Conservation (phyloP, 1,139 yeast species). For the Kurtzmaniella natalensis region DNA sequence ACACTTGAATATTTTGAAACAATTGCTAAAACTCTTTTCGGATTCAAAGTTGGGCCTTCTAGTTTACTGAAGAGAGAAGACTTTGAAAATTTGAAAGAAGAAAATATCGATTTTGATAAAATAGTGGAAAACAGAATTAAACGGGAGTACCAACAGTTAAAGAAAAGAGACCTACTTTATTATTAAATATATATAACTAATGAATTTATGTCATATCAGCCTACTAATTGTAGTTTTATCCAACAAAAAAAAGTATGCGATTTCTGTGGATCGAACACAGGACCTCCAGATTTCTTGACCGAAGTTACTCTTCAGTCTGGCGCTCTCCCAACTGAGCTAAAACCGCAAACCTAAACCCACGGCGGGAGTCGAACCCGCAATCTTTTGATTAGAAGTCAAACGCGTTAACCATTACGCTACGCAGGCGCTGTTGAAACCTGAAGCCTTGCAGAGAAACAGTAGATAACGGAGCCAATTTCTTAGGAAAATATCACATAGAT, state of each 20-base stretch:
- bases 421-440: conserved; percentile 29
- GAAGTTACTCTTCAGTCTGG: conserved; percentile 45
- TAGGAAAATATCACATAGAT: no score
- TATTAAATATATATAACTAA: no score
- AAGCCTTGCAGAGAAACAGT: no score
- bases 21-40: conserved; percentile 5
- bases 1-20: conserved; percentile 5
- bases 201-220: not conserved
- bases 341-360: conserved; percentile 39
- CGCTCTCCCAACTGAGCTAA: conserved; percentile 58
- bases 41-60: conserved; percentile 13
- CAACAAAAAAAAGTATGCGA: conserved; percentile 27
- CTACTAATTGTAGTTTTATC: not conserved
- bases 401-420: conserved; percentile 49
- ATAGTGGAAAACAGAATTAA: conserved; percentile 2
- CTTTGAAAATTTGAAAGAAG: no score
- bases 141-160: conserved; percentile 10
- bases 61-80: conserved; percentile 11
- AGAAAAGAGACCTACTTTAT: no score
- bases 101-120: conserved; percentile 9
- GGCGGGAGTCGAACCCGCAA: conserved; percentile 49
- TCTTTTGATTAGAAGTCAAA: conserved; percentile 47
- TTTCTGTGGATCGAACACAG: conserved; percentile 56
- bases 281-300: conserved; percentile 47
- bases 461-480: no score